Percentiles rank a stretch among this genome's conserved stretches.
These are phyloP conservation scores for Nadsonia starkeyi-henricii DNA, from an alignment of 1,139 yeast genomes.

Conservation along the genomic window DNA sequence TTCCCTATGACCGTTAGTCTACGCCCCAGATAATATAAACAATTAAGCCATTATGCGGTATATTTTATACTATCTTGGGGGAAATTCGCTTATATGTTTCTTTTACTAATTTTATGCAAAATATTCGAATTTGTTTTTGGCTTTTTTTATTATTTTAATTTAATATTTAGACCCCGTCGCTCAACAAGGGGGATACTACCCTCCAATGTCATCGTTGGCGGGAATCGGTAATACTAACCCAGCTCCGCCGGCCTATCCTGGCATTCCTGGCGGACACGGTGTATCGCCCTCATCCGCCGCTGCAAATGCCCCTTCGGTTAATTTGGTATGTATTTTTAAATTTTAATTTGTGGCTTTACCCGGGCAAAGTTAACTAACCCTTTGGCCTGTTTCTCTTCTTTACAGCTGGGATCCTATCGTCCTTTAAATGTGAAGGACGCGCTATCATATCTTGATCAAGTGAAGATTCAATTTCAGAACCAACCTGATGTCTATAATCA, in stretches of 20 bases:
- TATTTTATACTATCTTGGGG: too few relatives aligned
- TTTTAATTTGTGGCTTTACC: not conserved
- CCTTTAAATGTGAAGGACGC: slow-evolving; percentile 96
- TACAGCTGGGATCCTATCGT: slow-evolving; percentile 38
- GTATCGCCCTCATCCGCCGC: slow-evolving; percentile 3
- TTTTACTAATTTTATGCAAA: not conserved
- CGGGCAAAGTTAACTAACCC: not conserved
- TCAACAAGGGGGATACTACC: slow-evolving; percentile 28
- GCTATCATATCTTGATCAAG: slow-evolving; percentile 85
- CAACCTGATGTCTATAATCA: slow-evolving; percentile 95
- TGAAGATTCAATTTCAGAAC: slow-evolving; percentile 77
- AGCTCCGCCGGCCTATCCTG: slow-evolving; percentile 5
- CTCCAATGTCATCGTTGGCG: slow-evolving; percentile 45
- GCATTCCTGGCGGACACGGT: slow-evolving; percentile 1
- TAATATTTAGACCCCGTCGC: slow-evolving; percentile 2
- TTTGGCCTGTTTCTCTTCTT: not conserved
- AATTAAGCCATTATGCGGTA: too few relatives aligned
- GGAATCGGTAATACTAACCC: slow-evolving; percentile 4
- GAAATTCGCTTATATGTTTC: too few relatives aligned
- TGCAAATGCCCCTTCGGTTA: slow-evolving; percentile 2
- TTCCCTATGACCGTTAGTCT: too few relatives aligned
- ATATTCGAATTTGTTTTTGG: not conserved
- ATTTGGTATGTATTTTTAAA: not conserved
- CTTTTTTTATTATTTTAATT: not conserved
- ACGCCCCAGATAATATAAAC: too few relatives aligned